Evolutionary conservation across 2,329 filamentous ascomycete genomes (phyloP).

Genomic region (Neurospora crassa): DNA sequence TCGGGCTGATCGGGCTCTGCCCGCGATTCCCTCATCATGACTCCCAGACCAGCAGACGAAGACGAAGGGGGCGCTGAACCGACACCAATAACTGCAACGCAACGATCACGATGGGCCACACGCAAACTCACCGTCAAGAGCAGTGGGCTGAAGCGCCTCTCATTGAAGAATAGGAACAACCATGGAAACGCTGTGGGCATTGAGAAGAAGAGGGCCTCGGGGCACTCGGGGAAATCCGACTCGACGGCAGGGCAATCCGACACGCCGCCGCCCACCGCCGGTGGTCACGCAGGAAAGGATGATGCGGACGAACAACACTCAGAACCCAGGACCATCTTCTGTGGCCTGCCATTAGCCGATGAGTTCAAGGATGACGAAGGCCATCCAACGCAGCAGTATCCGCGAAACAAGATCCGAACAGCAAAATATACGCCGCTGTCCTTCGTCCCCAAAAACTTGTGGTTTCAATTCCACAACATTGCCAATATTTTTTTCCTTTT

Average conservation of each 20-base stretch:
- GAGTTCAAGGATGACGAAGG: slow-evolving; percentile 74
- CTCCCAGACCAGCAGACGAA: slow-evolving; percentile 22
- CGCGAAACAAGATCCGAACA: slow-evolving; percentile 93
- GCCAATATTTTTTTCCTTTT: slow-evolving; percentile 98
- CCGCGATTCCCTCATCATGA: slow-evolving; percentile 28
- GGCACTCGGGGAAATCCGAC: slow-evolving; percentile 22
- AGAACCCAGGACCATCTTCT: slow-evolving; percentile 58
- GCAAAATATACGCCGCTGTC: slow-evolving; percentile 94
- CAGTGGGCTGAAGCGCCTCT: slow-evolving; percentile 69
- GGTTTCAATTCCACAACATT: slow-evolving; percentile 96
- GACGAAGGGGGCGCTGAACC: slow-evolving; percentile 8
- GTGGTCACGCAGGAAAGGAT: slow-evolving; percentile 25
- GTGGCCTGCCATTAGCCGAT: slow-evolving; percentile 73
- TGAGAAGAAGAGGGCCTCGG: slow-evolving; percentile 59
- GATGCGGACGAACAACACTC: slow-evolving; percentile 26
- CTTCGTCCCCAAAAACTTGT: slow-evolving; percentile 94
- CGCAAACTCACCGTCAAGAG: slow-evolving; percentile 70
- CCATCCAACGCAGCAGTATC: slow-evolving; percentile 57
- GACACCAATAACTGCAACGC: slow-evolving; percentile 24
- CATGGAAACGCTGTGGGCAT: slow-evolving; percentile 47
- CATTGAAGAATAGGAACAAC: slow-evolving; percentile 68
- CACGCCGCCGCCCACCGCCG: background rate
- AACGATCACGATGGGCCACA: slow-evolving; percentile 93
- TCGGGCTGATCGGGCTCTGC: slow-evolving; percentile 34
- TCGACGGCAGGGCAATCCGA: slow-evolving; percentile 18